phyloP scores from a whole-genome alignment of 2,329 filamentous ascomycete species.

The Coccinonectria pachysandricola region DNA sequence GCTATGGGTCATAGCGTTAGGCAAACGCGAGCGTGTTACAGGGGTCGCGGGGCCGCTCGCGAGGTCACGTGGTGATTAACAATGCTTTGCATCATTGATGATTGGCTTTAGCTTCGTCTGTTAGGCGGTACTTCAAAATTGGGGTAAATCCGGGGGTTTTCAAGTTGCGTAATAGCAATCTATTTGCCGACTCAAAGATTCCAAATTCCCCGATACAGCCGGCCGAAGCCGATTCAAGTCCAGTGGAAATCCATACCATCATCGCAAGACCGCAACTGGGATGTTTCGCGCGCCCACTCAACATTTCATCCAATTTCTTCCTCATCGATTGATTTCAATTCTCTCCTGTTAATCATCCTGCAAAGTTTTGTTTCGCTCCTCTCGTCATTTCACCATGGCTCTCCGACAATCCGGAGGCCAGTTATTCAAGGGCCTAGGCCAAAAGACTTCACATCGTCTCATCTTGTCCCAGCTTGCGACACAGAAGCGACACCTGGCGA shows the following conservation, averaged over 20 bases:
- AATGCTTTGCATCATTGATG: constrained; percentile 11
- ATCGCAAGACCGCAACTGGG: constrained; percentile 1
- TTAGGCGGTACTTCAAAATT: constrained; percentile 8
- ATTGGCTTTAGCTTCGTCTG: constrained; percentile 14
- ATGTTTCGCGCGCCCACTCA: constrained; percentile 1
- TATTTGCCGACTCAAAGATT: constrained; percentile 4
- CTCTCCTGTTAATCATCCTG: no score
- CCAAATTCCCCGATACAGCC: constrained; percentile 17
- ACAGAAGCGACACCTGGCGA: constrained; percentile 26
- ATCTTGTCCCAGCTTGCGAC: constrained; percentile 20
- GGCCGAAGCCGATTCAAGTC: constrained; percentile 11
- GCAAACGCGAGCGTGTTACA: constrained; percentile 22
- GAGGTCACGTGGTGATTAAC: constrained; percentile 20
- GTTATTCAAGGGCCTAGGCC: constrained; percentile 19
- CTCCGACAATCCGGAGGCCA: constrained; percentile 21
- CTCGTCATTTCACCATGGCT: no score
- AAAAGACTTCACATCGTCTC: constrained; percentile 17
- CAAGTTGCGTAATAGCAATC: constrained; percentile 5
- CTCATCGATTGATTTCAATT: constrained; percentile 1
- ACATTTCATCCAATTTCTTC: neutral
- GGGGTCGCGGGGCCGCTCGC: constrained; percentile 15
- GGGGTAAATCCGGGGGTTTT: neutral
- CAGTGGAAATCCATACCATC: constrained; percentile 7
- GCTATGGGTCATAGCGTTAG: constrained; percentile 17
- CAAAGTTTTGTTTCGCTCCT: no score